Evolutionary conservation across 495 filamentous ascomycete genomes (phyloP).

Genomic region (Tuber melanosporum): DNA sequence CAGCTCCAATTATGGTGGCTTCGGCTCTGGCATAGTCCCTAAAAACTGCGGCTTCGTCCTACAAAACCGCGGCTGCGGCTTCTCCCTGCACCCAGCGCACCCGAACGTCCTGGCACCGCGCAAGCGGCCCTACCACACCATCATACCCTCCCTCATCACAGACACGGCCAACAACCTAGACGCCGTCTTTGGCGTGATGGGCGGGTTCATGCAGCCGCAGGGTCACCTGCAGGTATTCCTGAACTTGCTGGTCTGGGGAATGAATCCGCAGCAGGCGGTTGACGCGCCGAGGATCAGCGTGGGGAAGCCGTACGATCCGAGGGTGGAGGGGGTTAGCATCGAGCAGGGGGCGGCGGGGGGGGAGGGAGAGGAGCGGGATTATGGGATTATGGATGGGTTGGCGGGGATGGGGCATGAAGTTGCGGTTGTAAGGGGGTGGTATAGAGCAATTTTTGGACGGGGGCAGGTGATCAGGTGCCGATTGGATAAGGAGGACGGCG

Average conservation of each 20-base stretch:
- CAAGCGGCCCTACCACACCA: slow-evolving; percentile 96
- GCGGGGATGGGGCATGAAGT: slow-evolving; percentile 65
- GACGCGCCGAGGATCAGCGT: slow-evolving; percentile 79
- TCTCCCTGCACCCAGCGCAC: slow-evolving; percentile 59
- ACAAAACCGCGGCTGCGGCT: slow-evolving; percentile 88
- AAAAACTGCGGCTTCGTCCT: slow-evolving; percentile 78
- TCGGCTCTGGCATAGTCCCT: slow-evolving; percentile 84
- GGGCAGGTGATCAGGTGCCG: slow-evolving; percentile 76
- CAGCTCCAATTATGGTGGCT: slow-evolving; percentile 74
- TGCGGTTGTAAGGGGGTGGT: slow-evolving; percentile 59
- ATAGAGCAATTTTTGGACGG: slow-evolving; percentile 71
- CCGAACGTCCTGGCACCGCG: slow-evolving; percentile 71
- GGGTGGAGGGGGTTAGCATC: slow-evolving; percentile 55
- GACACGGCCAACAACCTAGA: slow-evolving; percentile 67
- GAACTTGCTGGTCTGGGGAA: slow-evolving; percentile 79
- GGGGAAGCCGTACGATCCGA: slow-evolving; percentile 54
- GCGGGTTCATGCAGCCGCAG: slow-evolving; percentile 98
- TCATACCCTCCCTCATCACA: slow-evolving; percentile 88
- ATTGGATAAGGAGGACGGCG: slow-evolving; percentile 64
- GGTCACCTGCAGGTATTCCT: slow-evolving; percentile 92
- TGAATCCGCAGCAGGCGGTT: slow-evolving; percentile 79
- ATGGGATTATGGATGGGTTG: slow-evolving; percentile 61
- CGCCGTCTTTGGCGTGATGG: slow-evolving; percentile 91
- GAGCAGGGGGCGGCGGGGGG: slow-evolving; percentile 73
- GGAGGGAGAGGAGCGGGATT: slow-evolving; percentile 37